Percentiles rank a stretch among this genome's conserved stretches.
phyloP scores from a whole-genome alignment of 1,284 basidiomycete genomes.

The Fistulinella cinereoalba region DNA sequence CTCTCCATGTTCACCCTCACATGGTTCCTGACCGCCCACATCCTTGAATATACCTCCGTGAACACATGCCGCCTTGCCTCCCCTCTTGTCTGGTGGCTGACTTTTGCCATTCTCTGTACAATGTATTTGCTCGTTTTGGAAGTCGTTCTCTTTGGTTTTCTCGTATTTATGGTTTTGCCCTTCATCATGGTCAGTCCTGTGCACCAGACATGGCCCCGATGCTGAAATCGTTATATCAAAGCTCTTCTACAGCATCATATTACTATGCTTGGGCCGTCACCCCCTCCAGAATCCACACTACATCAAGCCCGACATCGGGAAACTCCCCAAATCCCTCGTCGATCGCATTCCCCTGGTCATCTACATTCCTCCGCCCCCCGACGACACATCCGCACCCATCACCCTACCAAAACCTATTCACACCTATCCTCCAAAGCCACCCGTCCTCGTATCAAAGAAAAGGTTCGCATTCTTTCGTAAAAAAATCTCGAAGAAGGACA shows the following conservation, averaged over 20 bases:
- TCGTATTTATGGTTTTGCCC: conserved; percentile 74
- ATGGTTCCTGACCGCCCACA: conserved; percentile 78
- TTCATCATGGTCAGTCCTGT: conserved; percentile 62
- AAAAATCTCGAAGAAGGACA: conserved; percentile 29
- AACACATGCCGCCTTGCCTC: conserved; percentile 65
- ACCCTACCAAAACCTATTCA: conserved; percentile 45
- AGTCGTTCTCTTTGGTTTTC: conserved; percentile 64
- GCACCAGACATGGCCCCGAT: neutral
- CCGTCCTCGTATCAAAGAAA: conserved; percentile 33
- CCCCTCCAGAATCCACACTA: conserved; percentile 66
- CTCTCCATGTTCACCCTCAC: conserved; percentile 66
- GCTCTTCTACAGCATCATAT: conserved; percentile 72
- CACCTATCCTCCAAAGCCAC: conserved; percentile 55
- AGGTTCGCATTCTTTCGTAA: conserved; percentile 53
- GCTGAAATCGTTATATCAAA: conserved; percentile 31
- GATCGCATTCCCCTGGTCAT: conserved; percentile 77
- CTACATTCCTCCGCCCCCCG: conserved; percentile 76
- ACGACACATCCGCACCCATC: conserved; percentile 40
- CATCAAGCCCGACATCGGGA: conserved; percentile 74
- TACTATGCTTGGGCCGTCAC: conserved; percentile 73
- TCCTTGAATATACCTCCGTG: conserved; percentile 70
- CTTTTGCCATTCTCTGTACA: conserved; percentile 73
- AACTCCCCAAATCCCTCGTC: conserved; percentile 64
- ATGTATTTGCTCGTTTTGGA: conserved; percentile 75
- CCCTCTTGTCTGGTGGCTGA: conserved; percentile 81